Base-by-base conservation (phyloP, 1,284 basidiomycete species). In the Ustilago lituana region DNA sequence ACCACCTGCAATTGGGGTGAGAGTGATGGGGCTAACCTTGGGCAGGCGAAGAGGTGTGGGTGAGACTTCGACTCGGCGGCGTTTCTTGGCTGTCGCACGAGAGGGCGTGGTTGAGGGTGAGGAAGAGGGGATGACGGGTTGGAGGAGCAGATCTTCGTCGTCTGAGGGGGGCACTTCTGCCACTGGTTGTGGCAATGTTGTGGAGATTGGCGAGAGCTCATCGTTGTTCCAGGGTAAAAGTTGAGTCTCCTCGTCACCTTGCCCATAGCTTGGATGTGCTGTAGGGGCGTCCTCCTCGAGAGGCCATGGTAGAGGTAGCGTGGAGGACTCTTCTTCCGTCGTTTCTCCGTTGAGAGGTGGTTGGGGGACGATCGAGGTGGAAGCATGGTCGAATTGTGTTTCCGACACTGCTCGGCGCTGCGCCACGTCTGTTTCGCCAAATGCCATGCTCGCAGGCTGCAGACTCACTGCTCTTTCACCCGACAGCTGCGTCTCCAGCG, bases 401-500 rank as follows among this genome's bases (percentile, higher is more conserved):
- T 51, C 53, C 15, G 60, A 56, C 14, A 45, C 20, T 3, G 53
- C 43, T 17, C 48, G 60, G 5, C 33, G 53, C 22, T 36, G 47
- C 4, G 1, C 39, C 17, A 4, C 22, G 23, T 32, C 23, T 36
- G 3, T 23, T 14, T 14, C 9, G 19, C 11, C 12, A 3, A 1
- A 4, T 8, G 1, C 7, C 33, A 35, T 12, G 10, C 23, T 24
- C 11, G 36, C 33, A 31, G 48, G 44, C 32, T 64, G 62, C 14
- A 64, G 23, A 19, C 33, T 37, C 22, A 29, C 37, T n/a, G 55
- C 43, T 14, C 57, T 51, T 10, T 23, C 15, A 12, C 2, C 10
- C 4, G 15, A 2, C 23, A n/a, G 3, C 35, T 72, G 69, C 20
- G 69, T 72, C 35, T 72, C 69, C 6, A 72, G 47, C 19, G 60